A percentile compares a stretch with the other conserved stretches of the same genome.
These are phyloP conservation scores for Phialocephala subalpina DNA, from an alignment of 2,329 filamentous ascomycete species.

Conservation along the genomic window DNA sequence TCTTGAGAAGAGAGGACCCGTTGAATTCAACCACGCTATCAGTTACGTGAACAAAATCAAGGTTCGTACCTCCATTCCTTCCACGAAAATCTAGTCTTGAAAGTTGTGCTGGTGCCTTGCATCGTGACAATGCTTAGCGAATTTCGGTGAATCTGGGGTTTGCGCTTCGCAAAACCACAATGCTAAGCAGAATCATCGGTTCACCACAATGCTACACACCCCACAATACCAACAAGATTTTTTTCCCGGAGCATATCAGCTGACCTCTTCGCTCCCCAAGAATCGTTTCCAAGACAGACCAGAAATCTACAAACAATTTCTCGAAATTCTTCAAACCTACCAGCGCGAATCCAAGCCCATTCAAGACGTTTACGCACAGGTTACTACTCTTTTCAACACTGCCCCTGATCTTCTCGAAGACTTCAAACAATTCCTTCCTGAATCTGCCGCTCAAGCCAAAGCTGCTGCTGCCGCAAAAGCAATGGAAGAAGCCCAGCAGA, in stretches of 20 bases:
- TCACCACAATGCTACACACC: not conserved
- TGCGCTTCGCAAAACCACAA: not conserved
- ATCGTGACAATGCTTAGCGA: not conserved
- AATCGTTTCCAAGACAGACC: slow-evolving; percentile 97
- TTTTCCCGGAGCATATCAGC: slow-evolving; percentile 15
- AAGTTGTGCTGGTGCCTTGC: not conserved
- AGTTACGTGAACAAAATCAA: slow-evolving; percentile 99
- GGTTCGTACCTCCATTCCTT: slow-evolving; percentile 58
- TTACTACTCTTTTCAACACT: slow-evolving; percentile 91
- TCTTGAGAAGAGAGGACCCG: slow-evolving; percentile 88
- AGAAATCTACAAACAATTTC: slow-evolving; percentile 98
- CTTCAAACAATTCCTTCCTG: slow-evolving; percentile 97
- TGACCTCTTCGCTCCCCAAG: slow-evolving; percentile 57
- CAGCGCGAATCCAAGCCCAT: slow-evolving; percentile 98
- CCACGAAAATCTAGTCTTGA: not conserved
- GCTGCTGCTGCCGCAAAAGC: slow-evolving; percentile 65
- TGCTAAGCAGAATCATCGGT: not conserved
- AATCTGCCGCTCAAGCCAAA: slow-evolving; percentile 78
- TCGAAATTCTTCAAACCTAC: slow-evolving; percentile 98
- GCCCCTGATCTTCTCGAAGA: slow-evolving; percentile 96
- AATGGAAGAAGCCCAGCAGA: slow-evolving; percentile 69
- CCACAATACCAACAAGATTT: not conserved
- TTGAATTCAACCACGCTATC: slow-evolving; percentile 99
- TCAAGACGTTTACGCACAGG: slow-evolving; percentile 96
- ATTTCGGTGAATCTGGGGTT: not conserved